These are phyloP conservation scores for Phytopythium sindhum DNA, from an alignment of 352 stramenopile genomes.

Conservation along the genomic window DNA sequence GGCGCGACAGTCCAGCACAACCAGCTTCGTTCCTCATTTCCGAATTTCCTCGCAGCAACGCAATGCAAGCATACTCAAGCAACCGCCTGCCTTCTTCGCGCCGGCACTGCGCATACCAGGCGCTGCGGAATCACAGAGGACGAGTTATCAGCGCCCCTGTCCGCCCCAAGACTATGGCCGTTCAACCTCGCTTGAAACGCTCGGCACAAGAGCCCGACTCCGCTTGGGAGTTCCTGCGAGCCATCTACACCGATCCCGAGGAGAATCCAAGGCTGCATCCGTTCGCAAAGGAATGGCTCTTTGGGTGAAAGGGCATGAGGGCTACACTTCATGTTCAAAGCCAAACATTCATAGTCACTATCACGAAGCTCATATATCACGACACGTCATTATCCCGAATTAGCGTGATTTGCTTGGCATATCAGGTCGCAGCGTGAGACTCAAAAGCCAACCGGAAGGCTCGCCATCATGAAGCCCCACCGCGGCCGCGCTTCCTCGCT, in stretches of 20 bases:
- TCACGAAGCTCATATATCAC: not conserved
- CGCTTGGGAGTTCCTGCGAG: not conserved
- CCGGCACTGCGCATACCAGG: not conserved
- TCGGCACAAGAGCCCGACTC: not conserved
- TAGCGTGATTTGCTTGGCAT: not conserved
- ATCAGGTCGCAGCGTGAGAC: not conserved
- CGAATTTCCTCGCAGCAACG: not conserved
- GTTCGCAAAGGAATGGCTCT: constrained; percentile 2
- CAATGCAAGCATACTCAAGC: not conserved
- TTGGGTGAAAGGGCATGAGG: not conserved
- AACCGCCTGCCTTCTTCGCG: not conserved
- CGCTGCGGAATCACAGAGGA: not conserved
- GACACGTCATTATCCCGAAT: not conserved
- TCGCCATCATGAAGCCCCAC: not conserved
- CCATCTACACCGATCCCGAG: constrained; percentile 6
- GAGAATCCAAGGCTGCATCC: constrained; percentile 5
- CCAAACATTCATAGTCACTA: not conserved
- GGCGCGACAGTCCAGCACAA: no score
- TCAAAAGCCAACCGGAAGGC: not conserved
- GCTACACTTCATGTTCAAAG: not conserved
- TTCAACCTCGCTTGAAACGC: not conserved
- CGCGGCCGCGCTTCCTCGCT: constrained; percentile 1
- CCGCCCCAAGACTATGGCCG: not conserved
- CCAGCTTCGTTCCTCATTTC: not conserved
- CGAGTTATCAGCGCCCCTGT: not conserved